Evolutionary conservation across 768 basidiomycete genomes (phyloP).

Genomic region (Fibroporia radiculosa): DNA sequence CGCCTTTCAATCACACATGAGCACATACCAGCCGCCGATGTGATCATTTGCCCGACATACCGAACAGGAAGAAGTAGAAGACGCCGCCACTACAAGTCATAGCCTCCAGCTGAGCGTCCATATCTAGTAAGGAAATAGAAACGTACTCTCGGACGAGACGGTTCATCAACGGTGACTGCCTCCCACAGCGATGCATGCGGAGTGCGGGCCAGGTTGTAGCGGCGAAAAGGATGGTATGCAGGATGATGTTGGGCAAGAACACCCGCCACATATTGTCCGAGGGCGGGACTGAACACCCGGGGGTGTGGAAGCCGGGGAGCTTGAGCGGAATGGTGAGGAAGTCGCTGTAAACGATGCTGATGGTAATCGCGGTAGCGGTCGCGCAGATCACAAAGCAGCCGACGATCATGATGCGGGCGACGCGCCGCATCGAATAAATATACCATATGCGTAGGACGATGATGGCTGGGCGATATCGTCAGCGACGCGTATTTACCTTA

Average conservation of each 20-base stretch:
- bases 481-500: not conserved
- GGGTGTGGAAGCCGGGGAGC: constrained; percentile 5
- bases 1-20: too few species aligned
- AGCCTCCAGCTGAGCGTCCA: not conserved
- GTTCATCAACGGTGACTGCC: constrained; percentile 8
- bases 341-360: constrained; percentile 6
- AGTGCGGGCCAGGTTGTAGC: constrained; percentile 13
- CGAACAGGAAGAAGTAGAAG: constrained; percentile 12
- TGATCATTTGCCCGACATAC: not conserved
- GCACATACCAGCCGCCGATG: not conserved
- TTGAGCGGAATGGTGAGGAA: constrained; percentile 6
- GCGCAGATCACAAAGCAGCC: constrained; percentile 7
- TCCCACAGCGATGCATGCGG: constrained; percentile 3
- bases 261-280: constrained; percentile 11
- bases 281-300: constrained; percentile 13
- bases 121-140: not conserved
- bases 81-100: constrained; percentile 12
- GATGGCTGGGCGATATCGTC: constrained; percentile 6
- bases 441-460: constrained; percentile 18
- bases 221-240: constrained; percentile 14
- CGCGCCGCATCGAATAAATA: constrained; percentile 9
- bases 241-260: constrained; percentile 10
- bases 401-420: constrained; percentile 8
- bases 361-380: constrained; percentile 1
- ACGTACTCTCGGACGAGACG: constrained; percentile 14